A percentile compares a stretch with the other conserved stretches of the same genome.
These are phyloP conservation scores for Recurvomyces mirabilis DNA, from an alignment of 495 filamentous ascomycete genomes.

Conservation along the genomic window DNA sequence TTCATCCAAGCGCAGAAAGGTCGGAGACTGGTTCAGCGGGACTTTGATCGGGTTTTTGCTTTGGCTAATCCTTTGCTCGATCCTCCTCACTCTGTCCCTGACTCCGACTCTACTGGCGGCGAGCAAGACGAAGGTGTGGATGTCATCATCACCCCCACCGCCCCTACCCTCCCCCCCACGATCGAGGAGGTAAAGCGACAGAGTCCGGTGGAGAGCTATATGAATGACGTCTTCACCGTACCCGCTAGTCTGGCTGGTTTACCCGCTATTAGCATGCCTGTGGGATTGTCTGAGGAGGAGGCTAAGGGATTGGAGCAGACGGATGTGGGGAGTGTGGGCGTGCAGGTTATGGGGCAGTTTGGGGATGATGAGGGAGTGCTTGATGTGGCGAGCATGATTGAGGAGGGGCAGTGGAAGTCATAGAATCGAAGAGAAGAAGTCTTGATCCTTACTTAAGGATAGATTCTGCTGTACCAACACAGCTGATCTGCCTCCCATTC, in stretches of 20 bases:
- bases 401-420: slow-evolving; percentile 18
- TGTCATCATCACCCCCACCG: slow-evolving; percentile 77
- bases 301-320: slow-evolving; percentile 26
- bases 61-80: slow-evolving; percentile 50
- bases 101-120: not conserved
- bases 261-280: slow-evolving; percentile 77
- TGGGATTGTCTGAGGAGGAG: slow-evolving; percentile 29
- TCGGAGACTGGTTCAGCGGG: slow-evolving; percentile 67
- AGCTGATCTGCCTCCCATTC: too few species aligned
- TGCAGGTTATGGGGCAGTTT: slow-evolving; percentile 87
- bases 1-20: slow-evolving; percentile 89
- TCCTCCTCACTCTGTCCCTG: too few species aligned
- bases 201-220: slow-evolving; percentile 51
- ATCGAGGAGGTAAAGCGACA: slow-evolving; percentile 38
- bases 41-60: slow-evolving; percentile 72
- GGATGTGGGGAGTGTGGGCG: slow-evolving; percentile 43
- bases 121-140: slow-evolving; percentile 47
- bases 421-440: too few species aligned
- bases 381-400: slow-evolving; percentile 40
- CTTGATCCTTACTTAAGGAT: too few species aligned
- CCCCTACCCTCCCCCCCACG: slow-evolving; percentile 63
- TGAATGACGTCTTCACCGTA: slow-evolving; percentile 92
- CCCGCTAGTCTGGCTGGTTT: slow-evolving; percentile 88
- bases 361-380: slow-evolving; percentile 67
- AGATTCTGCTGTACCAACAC: too few species aligned